Conservation (phyloP, 352 stramenopile species). For the Globisporangium acanthophoron region DNA sequence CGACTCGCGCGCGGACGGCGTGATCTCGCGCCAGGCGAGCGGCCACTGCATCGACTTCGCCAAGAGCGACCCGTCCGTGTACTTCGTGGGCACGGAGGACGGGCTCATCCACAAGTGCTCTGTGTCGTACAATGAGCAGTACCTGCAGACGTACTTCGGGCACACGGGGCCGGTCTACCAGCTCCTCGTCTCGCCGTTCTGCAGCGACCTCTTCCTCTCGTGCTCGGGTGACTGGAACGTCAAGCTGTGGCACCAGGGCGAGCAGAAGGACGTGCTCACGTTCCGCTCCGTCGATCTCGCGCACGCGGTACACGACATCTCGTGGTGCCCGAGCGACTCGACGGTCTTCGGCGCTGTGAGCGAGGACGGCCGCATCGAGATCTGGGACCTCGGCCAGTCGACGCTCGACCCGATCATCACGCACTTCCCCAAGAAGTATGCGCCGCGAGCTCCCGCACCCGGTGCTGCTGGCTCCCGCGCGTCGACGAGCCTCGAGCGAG, state of each 20-base stretch:
- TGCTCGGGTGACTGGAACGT: conserved; percentile 89
- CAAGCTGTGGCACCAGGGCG: conserved; percentile 76
- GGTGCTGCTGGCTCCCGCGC: not conserved
- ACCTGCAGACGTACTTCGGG: conserved; percentile 87
- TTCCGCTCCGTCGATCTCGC: conserved; percentile 75
- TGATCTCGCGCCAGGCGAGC: conserved; percentile 85
- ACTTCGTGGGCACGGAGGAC: conserved; percentile 90
- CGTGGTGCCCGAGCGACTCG: conserved; percentile 79
- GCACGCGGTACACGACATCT: conserved; percentile 77
- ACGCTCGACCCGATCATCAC: conserved; percentile 81
- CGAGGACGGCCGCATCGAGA: conserved; percentile 88
- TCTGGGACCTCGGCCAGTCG: conserved; percentile 87
- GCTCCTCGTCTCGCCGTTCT: conserved; percentile 85
- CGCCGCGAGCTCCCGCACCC: conserved; percentile 6
- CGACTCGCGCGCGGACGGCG: conserved; percentile 64
- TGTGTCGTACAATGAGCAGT: conserved; percentile 92
- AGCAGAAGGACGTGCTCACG: conserved; percentile 50
- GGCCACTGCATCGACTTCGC: conserved; percentile 89
- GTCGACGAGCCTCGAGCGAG: conserved; percentile 5
- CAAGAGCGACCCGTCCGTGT: conserved; percentile 69
- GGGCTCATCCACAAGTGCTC: conserved; percentile 91
- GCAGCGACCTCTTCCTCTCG: conserved; percentile 77
- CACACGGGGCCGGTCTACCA: conserved; percentile 89
- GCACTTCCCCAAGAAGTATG: conserved; percentile 62
- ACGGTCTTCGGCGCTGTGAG: conserved; percentile 84